Evolutionary conservation across 306 rosid genomes (phyloP).

Genomic region (Rubus idaeus): DNA sequence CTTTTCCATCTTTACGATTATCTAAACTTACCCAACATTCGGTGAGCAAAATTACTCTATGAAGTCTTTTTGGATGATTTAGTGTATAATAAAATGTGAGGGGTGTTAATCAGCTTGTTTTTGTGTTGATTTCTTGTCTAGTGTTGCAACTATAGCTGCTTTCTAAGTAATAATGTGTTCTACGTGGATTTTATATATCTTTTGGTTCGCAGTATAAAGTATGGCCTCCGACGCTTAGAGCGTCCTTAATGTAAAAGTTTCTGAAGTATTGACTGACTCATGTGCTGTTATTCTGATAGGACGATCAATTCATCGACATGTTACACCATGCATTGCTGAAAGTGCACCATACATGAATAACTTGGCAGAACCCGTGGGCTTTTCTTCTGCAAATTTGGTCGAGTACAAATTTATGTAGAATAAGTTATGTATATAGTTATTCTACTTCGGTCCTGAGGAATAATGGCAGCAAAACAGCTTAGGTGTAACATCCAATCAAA

Average conservation of each 20-base stretch:
- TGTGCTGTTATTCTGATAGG: conserved; percentile 42
- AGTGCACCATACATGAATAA: conserved; percentile 51
- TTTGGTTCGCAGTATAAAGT: neutral
- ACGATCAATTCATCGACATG: conserved; percentile 83
- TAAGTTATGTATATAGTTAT: conserved; percentile 42
- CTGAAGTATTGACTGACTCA: conserved; percentile 20
- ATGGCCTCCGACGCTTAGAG: neutral
- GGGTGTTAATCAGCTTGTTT: neutral
- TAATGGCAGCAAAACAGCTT: conserved; percentile 22
- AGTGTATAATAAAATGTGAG: neutral
- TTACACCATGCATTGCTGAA: conserved; percentile 64
- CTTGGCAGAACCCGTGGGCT: conserved; percentile 8
- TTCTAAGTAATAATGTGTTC: neutral
- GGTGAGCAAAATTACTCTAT: neutral
- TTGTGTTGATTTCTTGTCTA: no score
- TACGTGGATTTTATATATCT: neutral
- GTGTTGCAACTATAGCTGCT: neutral
- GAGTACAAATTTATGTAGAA: conserved; percentile 37
- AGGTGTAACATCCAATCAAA: neutral
- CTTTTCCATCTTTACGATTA: neutral
- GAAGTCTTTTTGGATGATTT: neutral
- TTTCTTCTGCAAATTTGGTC: conserved; percentile 19
- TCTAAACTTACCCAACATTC: neutral
- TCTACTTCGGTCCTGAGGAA: conserved; percentile 20
- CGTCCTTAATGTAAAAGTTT: conserved; percentile 3